Conservation (phyloP, 2,329 filamentous ascomycete genomes). For the Colletotrichum musicola region DNA sequence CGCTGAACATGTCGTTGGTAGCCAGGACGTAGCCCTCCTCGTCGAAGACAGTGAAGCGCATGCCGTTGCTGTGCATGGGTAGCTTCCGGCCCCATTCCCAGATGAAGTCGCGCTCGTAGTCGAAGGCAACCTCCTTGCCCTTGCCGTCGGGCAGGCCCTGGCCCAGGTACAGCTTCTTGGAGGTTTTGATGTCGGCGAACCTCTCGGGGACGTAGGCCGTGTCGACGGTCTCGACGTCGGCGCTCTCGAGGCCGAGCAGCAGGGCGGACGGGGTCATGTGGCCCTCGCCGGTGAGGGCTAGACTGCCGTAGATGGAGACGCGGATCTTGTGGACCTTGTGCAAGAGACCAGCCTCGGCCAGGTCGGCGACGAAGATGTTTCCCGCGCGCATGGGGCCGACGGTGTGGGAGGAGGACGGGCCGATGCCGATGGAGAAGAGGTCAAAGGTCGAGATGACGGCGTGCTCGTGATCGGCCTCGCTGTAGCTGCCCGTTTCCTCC, state of each 20-base stretch:
- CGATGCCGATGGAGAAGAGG: slow-evolving; percentile 65
- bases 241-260: slow-evolving; percentile 62
- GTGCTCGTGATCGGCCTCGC: slow-evolving; percentile 63
- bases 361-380: slow-evolving; percentile 63
- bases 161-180: slow-evolving; percentile 59
- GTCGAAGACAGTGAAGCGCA: slow-evolving; percentile 65
- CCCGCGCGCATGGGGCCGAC: slow-evolving; percentile 66
- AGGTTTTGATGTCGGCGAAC: slow-evolving; percentile 60
- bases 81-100: slow-evolving; percentile 66
- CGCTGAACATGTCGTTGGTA: slow-evolving; percentile 64
- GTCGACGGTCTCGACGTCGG: slow-evolving; percentile 63
- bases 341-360: slow-evolving; percentile 59
- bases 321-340: slow-evolving; percentile 60
- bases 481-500: slow-evolving; percentile 56
- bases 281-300: slow-evolving; percentile 64
- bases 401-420: slow-evolving; percentile 64
- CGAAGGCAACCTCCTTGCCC: slow-evolving; percentile 61
- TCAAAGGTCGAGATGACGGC: slow-evolving; percentile 66
- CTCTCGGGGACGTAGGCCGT: slow-evolving; percentile 61
- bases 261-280: slow-evolving; percentile 65
- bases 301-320: slow-evolving; percentile 62
- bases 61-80: slow-evolving; percentile 65
- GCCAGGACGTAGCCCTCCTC: slow-evolving; percentile 59
- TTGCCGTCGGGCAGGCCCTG: slow-evolving; percentile 53
- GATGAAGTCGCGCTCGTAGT: slow-evolving; percentile 62